Evolutionary conservation across 1,284 basidiomycete species (phyloP).

Genomic region (Puccinia coronata): DNA sequence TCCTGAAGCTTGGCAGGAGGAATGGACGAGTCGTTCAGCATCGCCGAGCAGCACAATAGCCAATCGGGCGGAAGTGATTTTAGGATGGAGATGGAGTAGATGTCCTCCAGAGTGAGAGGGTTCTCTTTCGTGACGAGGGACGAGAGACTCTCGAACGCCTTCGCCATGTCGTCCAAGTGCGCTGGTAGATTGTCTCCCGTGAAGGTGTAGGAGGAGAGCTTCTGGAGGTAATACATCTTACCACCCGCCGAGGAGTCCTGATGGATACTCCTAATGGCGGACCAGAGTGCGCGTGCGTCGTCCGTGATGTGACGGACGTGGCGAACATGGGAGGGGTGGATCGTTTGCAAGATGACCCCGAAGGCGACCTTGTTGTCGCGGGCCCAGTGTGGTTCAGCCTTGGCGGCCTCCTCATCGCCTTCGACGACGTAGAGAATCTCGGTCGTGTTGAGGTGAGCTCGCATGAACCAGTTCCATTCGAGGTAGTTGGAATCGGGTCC

Average conservation of each 20-base stretch:
- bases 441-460: neutral
- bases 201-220: too few relatives aligned
- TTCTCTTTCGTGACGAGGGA: too few relatives aligned
- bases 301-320: neutral
- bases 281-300: neutral
- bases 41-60: too few relatives aligned
- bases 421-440: conserved; percentile 5
- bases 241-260: too few relatives aligned
- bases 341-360: neutral
- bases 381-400: too few relatives aligned
- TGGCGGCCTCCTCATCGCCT: neutral
- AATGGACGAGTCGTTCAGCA: neutral
- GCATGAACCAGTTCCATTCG: neutral
- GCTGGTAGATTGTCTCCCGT: too few relatives aligned
- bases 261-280: neutral
- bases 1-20: neutral
- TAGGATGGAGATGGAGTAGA: too few relatives aligned
- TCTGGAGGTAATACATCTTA: too few relatives aligned
- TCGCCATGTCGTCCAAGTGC: too few relatives aligned
- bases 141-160: too few relatives aligned
- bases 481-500: conserved; percentile 12
- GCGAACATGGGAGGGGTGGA: neutral
- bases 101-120: too few relatives aligned
- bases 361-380: conserved; percentile 2
- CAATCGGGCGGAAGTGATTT: too few relatives aligned